phyloP scores from a whole-genome alignment of 2,329 filamentous ascomycete species.

The Epichloe bromicola region DNA sequence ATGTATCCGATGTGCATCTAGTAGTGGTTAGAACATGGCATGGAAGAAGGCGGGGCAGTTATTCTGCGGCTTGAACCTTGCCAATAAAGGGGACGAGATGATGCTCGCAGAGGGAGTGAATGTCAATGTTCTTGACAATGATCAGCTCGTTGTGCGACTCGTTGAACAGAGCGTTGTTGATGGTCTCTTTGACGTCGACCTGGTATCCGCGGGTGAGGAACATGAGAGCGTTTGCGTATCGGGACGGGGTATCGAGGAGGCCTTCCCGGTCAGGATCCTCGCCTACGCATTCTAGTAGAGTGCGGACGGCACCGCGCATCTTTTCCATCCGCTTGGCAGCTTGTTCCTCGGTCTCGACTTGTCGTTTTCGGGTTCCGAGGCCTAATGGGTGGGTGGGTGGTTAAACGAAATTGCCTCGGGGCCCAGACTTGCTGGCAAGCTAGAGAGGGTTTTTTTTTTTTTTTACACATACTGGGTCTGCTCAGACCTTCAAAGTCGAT shows the following conservation, averaged over 20 bases:
- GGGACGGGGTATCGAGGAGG: conserved; percentile 56
- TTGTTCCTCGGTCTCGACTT: conserved; percentile 37
- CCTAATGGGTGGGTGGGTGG: conserved; percentile 23
- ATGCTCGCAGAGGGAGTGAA: conserved; percentile 91
- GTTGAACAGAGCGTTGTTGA: conserved; percentile 89
- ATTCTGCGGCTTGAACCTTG: conserved; percentile 50
- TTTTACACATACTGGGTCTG: conserved; percentile 34
- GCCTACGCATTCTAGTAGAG: conserved; percentile 55
- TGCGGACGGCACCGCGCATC: conserved; percentile 49
- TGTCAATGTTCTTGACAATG: conserved; percentile 94
- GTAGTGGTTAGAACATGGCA: not conserved
- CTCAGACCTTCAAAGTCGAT: conserved; percentile 51
- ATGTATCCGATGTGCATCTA: conserved; percentile 99
- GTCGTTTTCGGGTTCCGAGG: conserved; percentile 49
- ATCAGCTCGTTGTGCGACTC: conserved; percentile 96
- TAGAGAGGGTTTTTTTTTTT: not conserved
- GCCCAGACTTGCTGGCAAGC: too few species aligned
- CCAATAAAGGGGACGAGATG: conserved; percentile 93
- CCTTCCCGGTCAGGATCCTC: conserved; percentile 55
- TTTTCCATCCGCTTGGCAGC: conserved; percentile 39
- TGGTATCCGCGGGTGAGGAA: conserved; percentile 97
- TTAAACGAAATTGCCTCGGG: too few species aligned
- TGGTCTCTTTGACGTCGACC: conserved; percentile 80
- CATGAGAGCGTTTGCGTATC: conserved; percentile 91
- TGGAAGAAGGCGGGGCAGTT: not conserved